These are phyloP conservation scores for Lactarius pseudohatsudake DNA, from an alignment of 768 basidiomycete species.

Conservation along the genomic window DNA sequence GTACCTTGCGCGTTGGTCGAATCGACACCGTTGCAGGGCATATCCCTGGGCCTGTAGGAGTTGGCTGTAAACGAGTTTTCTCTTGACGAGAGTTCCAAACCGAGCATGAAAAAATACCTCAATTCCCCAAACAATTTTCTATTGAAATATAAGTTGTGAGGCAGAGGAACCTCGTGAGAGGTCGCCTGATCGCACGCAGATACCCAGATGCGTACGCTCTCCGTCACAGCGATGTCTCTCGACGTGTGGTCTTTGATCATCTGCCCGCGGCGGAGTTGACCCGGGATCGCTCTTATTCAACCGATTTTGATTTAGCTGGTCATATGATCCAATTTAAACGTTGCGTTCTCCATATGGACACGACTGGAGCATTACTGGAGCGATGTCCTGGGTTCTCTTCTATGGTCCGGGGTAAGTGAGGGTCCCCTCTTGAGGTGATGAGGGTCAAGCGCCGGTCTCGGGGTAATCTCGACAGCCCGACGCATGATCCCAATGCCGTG, in stretches of 20 bases:
- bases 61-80: constrained; percentile 23
- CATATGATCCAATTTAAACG: background rate
- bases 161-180: background rate
- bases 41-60: constrained; percentile 23
- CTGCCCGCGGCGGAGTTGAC: background rate
- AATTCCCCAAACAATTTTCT: background rate
- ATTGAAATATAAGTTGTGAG: background rate
- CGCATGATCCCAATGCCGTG: background rate
- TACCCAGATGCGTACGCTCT: background rate
- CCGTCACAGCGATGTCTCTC: background rate
- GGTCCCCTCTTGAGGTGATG: background rate
- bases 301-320: background rate
- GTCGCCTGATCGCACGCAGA: background rate
- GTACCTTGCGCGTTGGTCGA: background rate
- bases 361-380: background rate
- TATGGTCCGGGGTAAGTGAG: background rate
- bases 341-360: background rate
- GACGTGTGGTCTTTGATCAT: background rate
- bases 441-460: background rate
- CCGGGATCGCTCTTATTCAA: background rate
- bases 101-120: background rate
- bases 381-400: background rate
- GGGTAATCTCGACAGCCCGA: background rate
- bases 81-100: background rate
- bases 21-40: constrained; percentile 4